Evolutionary conservation across 345 rosid genomes (phyloP), one percentile per base, ranked within the genome.

Genomic region (Corchorus capsularis): DNA sequence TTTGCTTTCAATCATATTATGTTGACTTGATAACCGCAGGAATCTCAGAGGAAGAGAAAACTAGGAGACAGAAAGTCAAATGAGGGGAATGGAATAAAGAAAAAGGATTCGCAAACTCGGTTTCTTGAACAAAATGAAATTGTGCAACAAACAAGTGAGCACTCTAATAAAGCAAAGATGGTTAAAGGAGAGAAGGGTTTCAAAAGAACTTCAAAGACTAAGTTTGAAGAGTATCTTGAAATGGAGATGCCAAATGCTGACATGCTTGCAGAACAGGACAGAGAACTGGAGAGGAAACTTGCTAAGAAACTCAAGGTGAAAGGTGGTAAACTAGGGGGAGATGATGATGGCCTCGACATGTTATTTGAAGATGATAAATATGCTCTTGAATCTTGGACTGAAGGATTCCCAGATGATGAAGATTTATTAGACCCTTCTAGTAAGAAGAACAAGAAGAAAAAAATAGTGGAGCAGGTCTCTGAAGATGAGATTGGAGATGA

Each of bases 271-370:
- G 82, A 88, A 12, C 83, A 88, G 69, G 99, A 96, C 88, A 50
- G 84, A 81, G 81, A 77, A 75, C 47, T 92, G 78, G 99, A 96
- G 82, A 93, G 82, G 81, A 91, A 81, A 78, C 94, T 96, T 49
- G 96, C 94, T 9, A 93, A 89, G 92, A 93, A 87, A 82, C 94
- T 96, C 72, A 93, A 88, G 82, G 89, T 88, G 64, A 96, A 96
- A 74, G 82, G 73, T 37, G 92, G 96, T 19, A 87, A 86, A 75
- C 76, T 93, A 79, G 81, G 90, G 79, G 93, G 92, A 35, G 63
- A 71, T 69, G 92, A 92, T 78, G 99, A 93, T 81, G 91, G 85
- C 27, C 72, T 96, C 53, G 85, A 87, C 77, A 43, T 66, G 34
- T 78, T 92, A 37, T 71, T 93, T 27, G 85, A 83, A 78, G 94